A percentile compares a stretch with the other conserved stretches of the same genome.
phyloP scores from a whole-genome alignment of 1,284 basidiomycete genomes.

The Microbotryum saponariae region DNA sequence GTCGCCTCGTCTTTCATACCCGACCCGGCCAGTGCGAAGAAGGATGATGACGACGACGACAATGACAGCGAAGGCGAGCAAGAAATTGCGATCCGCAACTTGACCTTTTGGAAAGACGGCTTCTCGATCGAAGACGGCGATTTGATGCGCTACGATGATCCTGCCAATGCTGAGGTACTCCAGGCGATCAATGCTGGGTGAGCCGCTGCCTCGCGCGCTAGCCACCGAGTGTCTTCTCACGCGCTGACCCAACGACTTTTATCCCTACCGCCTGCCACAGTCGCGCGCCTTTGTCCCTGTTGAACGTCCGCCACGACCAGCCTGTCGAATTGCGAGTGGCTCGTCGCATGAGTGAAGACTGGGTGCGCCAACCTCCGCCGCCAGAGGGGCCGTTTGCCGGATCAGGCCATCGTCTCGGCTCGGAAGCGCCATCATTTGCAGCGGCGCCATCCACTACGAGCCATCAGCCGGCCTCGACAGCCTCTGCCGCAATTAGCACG shows the following conservation, averaged over 20 bases:
- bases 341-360: slow-evolving; percentile 67
- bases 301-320: slow-evolving; percentile 72
- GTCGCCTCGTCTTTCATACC: slow-evolving; percentile 61
- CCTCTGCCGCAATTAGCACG: slow-evolving; percentile 41
- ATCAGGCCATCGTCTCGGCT: slow-evolving; percentile 71
- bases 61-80: slow-evolving; percentile 49
- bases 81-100: slow-evolving; percentile 59
- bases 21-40: slow-evolving; percentile 48
- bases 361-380: slow-evolving; percentile 50
- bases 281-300: slow-evolving; percentile 65
- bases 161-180: slow-evolving; percentile 63
- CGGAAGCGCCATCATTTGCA: slow-evolving; percentile 34
- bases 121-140: slow-evolving; percentile 89
- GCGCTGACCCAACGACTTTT: background rate
- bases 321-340: slow-evolving; percentile 77
- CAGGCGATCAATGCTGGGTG: slow-evolving; percentile 74
- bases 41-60: slow-evolving; percentile 35
- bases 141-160: slow-evolving; percentile 76
- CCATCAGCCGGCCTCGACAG: slow-evolving; percentile 25
- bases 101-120: slow-evolving; percentile 92
- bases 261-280: slow-evolving; percentile 42
- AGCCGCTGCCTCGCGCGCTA: slow-evolving; percentile 32
- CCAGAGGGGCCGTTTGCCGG: slow-evolving; percentile 59
- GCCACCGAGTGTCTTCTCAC: background rate
- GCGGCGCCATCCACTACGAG: slow-evolving; percentile 23